These are phyloP conservation scores for Penicillium sp. DNA, from an alignment of 2,329 filamentous ascomycete species.

Conservation along the genomic window DNA sequence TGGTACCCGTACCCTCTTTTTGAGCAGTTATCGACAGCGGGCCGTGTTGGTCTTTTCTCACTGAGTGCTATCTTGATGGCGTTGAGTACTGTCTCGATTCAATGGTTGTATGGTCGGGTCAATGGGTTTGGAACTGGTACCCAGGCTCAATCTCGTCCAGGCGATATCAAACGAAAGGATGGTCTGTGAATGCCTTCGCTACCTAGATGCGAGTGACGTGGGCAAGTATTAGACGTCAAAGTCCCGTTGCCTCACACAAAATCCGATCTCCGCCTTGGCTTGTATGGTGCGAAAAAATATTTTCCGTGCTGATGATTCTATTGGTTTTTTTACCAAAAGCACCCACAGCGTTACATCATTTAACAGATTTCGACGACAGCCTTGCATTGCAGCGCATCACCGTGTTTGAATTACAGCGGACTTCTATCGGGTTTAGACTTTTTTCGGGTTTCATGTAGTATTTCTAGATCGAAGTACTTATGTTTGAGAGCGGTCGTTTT, in stretches of 20 bases:
- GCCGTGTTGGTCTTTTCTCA: slow-evolving; percentile 68
- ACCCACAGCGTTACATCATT: background rate
- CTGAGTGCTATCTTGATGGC: slow-evolving; percentile 71
- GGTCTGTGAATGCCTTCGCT: slow-evolving; percentile 12
- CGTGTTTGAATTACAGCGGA: too few relatives aligned
- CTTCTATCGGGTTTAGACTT: too few relatives aligned
- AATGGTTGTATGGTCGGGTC: slow-evolving; percentile 64
- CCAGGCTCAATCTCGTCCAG: slow-evolving; percentile 27
- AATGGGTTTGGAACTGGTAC: slow-evolving; percentile 36
- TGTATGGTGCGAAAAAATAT: background rate
- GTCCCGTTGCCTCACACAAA: background rate
- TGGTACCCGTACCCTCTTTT: slow-evolving; percentile 88
- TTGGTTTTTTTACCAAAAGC: too few relatives aligned
- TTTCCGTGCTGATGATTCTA: too few relatives aligned
- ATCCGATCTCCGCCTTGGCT: background rate
- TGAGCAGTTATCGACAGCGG: slow-evolving; percentile 61
- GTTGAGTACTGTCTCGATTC: slow-evolving; percentile 64
- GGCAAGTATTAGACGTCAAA: background rate
- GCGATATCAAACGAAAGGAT: slow-evolving; percentile 29
- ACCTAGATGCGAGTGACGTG: background rate
- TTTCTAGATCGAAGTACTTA: too few relatives aligned
- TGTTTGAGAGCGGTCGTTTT: too few relatives aligned
- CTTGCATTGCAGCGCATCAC: background rate
- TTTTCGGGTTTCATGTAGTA: too few relatives aligned
- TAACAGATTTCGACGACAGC: background rate